These are phyloP conservation scores for Claviceps monticola DNA, from an alignment of 2,329 filamentous ascomycete genomes.

Conservation along the genomic window DNA sequence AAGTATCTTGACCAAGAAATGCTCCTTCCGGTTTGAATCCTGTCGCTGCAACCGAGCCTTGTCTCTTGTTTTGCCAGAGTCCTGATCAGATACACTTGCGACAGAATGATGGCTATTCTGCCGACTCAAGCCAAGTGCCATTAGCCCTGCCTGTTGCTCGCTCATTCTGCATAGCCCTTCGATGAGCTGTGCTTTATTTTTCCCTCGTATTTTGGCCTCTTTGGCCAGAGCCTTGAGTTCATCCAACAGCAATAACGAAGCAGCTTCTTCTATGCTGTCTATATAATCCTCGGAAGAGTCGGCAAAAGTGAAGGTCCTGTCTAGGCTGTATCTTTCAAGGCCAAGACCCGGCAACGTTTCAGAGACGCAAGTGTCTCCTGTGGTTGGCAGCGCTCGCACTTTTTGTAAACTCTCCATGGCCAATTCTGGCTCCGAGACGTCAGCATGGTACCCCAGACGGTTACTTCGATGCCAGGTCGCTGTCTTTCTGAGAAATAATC, in stretches of 20 bases:
- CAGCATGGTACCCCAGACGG: conserved; percentile 64
- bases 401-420: conserved; percentile 54
- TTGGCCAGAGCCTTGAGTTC: conserved; percentile 77
- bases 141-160: conserved; percentile 61
- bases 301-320: conserved; percentile 57
- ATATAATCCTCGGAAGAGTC: conserved; percentile 64
- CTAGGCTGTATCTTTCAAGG: conserved; percentile 32
- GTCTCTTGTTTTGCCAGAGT: conserved; percentile 14
- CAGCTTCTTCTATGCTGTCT: conserved; percentile 68
- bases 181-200: conserved; percentile 72
- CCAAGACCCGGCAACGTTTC: conserved; percentile 17
- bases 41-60: conserved; percentile 13
- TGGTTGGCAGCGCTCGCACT: conserved; percentile 37
- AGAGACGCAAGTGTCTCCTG: conserved; percentile 4
- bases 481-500: conserved; percentile 83
- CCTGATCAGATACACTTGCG: conserved; percentile 27
- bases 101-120: conserved; percentile 45
- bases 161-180: conserved; percentile 61
- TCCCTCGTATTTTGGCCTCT: conserved; percentile 74
- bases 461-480: conserved; percentile 79
- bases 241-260: conserved; percentile 67
- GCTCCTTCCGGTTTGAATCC: conserved; percentile 49
- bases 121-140: conserved; percentile 51
- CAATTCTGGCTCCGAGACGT: conserved; percentile 59
- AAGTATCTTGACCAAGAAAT: conserved; percentile 68